Conservation (phyloP, 2,329 filamentous ascomycete genomes). For the Cladosporium sp. region DNA sequence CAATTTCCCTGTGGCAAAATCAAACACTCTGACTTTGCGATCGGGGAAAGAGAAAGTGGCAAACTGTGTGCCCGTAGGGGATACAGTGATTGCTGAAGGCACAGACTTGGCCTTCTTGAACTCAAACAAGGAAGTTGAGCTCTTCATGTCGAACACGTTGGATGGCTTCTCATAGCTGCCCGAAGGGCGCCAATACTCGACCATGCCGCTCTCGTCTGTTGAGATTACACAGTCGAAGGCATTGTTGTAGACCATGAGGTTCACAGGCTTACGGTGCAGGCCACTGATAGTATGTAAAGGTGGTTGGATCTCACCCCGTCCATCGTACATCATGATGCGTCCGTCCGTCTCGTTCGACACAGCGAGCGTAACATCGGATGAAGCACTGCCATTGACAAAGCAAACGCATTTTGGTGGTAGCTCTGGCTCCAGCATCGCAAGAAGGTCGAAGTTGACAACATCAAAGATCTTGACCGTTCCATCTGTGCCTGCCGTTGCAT, state of each 20-base stretch:
- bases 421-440: conserved; percentile 78
- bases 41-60: conserved; percentile 90
- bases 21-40: conserved; percentile 88
- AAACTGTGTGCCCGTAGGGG: conserved; percentile 82
- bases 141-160: conserved; percentile 90
- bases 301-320: conserved; percentile 74
- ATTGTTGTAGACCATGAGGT: conserved; percentile 86
- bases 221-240: conserved; percentile 88
- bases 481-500: conserved; percentile 82
- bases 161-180: conserved; percentile 85
- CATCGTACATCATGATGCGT: conserved; percentile 81
- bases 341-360: conserved; percentile 74
- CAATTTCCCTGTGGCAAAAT: conserved; percentile 85
- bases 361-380: conserved; percentile 83
- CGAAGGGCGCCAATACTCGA: conserved; percentile 91
- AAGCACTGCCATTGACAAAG: conserved; percentile 86
- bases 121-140: conserved; percentile 89
- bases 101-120: conserved; percentile 93
- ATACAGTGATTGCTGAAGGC: conserved; percentile 79
- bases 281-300: conserved; percentile 76
- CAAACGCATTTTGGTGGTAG: conserved; percentile 77
- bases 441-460: conserved; percentile 67
- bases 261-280: conserved; percentile 79
- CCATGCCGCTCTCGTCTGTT: conserved; percentile 84
- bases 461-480: conserved; percentile 77